These are phyloP conservation scores for Eutrema japonicum DNA, from an alignment of 345 rosid species.

Conservation along the genomic window DNA sequence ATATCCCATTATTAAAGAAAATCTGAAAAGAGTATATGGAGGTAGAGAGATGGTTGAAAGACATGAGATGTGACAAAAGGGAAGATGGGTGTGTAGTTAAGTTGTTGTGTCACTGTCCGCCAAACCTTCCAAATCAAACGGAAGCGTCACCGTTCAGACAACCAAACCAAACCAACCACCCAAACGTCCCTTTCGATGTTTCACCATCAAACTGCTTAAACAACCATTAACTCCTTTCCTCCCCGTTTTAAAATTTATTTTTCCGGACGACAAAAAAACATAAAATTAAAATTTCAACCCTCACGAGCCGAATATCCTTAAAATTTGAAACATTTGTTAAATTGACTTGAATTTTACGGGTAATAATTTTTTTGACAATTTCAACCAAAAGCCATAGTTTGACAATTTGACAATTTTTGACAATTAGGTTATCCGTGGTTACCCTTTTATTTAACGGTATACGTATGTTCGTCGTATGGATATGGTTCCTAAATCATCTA, in stretches of 20 bases:
- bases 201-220: conserved; percentile 34
- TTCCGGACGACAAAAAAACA: neutral
- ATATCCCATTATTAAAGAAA: neutral
- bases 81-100: conserved; percentile 39
- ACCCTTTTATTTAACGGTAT: too few species aligned
- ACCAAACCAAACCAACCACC: conserved; percentile 46
- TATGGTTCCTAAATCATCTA: too few species aligned
- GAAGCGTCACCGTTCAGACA: conserved; percentile 45
- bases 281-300: too few species aligned
- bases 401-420: too few species aligned
- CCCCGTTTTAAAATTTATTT: neutral
- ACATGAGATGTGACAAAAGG: conserved; percentile 47
- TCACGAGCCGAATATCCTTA: too few species aligned
- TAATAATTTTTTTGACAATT: too few species aligned
- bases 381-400: too few species aligned
- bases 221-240: conserved; percentile 20
- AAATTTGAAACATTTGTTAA: too few species aligned
- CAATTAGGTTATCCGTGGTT: too few species aligned
- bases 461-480: too few species aligned
- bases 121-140: conserved; percentile 44
- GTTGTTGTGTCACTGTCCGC: conserved; percentile 46
- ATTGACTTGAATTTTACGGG: too few species aligned
- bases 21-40: neutral
- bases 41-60: conserved; percentile 35
- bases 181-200: conserved; percentile 38